phyloP scores from a whole-genome alignment of 148 eudicot genomes.

The Nepenthes gracilis region DNA sequence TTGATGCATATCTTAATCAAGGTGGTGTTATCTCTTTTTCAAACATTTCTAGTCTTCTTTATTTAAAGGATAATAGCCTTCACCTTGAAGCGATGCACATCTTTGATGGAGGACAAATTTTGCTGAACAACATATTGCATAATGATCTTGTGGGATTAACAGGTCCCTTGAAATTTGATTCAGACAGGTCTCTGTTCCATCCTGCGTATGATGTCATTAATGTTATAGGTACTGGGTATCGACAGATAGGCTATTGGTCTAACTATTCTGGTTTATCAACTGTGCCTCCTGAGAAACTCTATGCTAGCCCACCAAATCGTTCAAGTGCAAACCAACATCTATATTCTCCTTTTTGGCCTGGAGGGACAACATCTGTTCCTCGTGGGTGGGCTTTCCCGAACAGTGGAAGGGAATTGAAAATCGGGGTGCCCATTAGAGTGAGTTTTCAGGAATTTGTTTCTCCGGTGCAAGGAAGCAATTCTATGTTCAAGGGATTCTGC shows the following conservation, averaged over 20 bases:
- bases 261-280: slow-evolving; percentile 72
- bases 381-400: slow-evolving; percentile 98
- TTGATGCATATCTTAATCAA: slow-evolving; percentile 57
- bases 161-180: slow-evolving; percentile 56
- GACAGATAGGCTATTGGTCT: slow-evolving; percentile 81
- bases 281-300: slow-evolving; percentile 58
- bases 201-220: slow-evolving; percentile 87
- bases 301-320: slow-evolving; percentile 41
- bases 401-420: slow-evolving; percentile 54
- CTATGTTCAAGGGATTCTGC: slow-evolving; percentile 71
- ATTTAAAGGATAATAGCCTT: slow-evolving; percentile 23
- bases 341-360: slow-evolving; percentile 76
- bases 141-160: slow-evolving; percentile 68
- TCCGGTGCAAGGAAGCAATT: slow-evolving; percentile 35
- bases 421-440: slow-evolving; percentile 73
- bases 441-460: slow-evolving; percentile 81
- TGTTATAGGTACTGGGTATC: slow-evolving; percentile 70
- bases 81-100: slow-evolving; percentile 52
- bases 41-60: slow-evolving; percentile 27
- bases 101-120: slow-evolving; percentile 65
- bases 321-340: slow-evolving; percentile 48
- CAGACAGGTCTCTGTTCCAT: slow-evolving; percentile 38
- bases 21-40: slow-evolving; percentile 78
- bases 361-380: slow-evolving; percentile 47
- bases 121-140: slow-evolving; percentile 45